Base-by-base conservation (phyloP, 148 eudicot genomes). In the Arctostaphylos glauca region DNA sequence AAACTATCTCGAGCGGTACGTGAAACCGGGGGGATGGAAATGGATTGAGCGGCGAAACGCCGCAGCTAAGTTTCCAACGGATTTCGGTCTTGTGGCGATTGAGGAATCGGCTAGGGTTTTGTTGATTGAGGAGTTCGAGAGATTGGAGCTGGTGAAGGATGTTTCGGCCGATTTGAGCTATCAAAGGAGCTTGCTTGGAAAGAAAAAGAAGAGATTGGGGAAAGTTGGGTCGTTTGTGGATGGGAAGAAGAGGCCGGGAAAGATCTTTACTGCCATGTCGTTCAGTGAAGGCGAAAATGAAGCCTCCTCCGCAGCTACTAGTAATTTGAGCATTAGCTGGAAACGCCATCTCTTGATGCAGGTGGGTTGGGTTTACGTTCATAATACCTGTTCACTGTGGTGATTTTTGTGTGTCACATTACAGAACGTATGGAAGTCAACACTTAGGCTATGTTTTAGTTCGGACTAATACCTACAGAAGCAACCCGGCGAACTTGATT, bases 221-320 rank as follows among this genome's bases (percentile, higher is more conserved):
- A 81, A 79, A 47, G 76, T 74, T 38, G 91, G 91, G 78, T 89
- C 88, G 18, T 87, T 91, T 86, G 89, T 89, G 21, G 89, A 88
- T 71, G 95, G 90, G 76, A 92, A 89, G 92, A 96, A 93, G 86
- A 84, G 90, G 81, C 98, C 99, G 9, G 99, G 99, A 76, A 96
- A 96, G 88, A 87, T 94, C 48, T 96, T 96, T 73, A 93, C 99
- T 10, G 84, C 88, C 21, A 93, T 94, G 97, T 96, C 99, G 5
- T 96, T 96, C 58, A 86, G 82, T 56, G 95, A 90, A 71, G 87
- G 78, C n/a, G 93, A 87, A 47, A 85, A 80, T 12, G 72, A 50
- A 0, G 79, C 41, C 41, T 56, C 25, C 41, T 8, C 55, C 0
- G 86, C 79, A 2, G 84, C 82, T 59, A 82, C 89, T 53, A 81